Evolutionary conservation across 2,329 filamentous ascomycete species (phyloP), one percentile per base, ranked within the genome.

Genomic region (Penicillium sp.): DNA sequence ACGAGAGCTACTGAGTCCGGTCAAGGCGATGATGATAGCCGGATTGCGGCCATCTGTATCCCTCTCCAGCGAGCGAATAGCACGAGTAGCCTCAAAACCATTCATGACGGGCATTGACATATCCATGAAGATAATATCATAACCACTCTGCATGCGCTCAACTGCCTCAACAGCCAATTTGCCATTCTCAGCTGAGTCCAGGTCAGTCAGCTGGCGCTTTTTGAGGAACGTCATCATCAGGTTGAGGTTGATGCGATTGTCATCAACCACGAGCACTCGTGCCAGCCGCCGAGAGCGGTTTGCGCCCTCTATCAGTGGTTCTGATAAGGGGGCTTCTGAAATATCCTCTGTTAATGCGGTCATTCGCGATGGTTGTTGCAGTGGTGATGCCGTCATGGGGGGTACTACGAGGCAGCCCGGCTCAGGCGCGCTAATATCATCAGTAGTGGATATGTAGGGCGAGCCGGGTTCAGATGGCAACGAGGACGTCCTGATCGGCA

Each of bases 61-160:
- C 54, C 65, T 72, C 53, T 77, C 74, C n/a, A 74, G 63, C 9
- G 70, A 61, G 11, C 78, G 74, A 48, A 80, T 80, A n/a, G 73
- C 72, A 8, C 76, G 72, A 5, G 78, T 78, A 2, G 78, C 75
- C 61, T 78, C 74, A 46, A 79, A 78, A 1, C 78, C 78, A 59
- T 79, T 75, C 75, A 79, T 78, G 5, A 78, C 72, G 0, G 78
- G 78, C 77, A 80, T 80, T 2, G 73, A 75, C 35, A 79, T 77
- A 47, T 79, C 75, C 77, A 79, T 79, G 58, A 79, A 78, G 47
- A 79, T 75, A 31, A 78, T 73, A 57, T 79, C 75, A 53, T 75
- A 77, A 8, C 72, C 70, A 37, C 67, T 61, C 31, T 61, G 52
- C 32, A 69, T 51, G 43, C 61, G 60, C 55, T 76, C 69, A 6